Percentiles rank a stretch among this genome's conserved stretches.
phyloP scores from a whole-genome alignment of 2,329 filamentous ascomycete genomes.

The Hymenoscyphus albidus region DNA sequence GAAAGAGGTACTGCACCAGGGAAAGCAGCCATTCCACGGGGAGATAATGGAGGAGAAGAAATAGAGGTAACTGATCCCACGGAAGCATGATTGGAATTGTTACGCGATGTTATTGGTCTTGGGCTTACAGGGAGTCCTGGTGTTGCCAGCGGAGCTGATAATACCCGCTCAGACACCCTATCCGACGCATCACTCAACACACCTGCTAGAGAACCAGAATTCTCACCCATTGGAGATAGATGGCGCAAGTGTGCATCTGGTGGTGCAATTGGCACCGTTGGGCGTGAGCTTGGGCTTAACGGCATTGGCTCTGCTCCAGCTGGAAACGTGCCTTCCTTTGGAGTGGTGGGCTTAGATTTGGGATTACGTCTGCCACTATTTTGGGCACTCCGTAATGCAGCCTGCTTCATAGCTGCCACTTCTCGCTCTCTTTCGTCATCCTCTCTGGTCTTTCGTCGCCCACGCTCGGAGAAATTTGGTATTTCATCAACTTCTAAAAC shows the following conservation, averaged over 20 bases:
- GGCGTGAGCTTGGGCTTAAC: slow-evolving; percentile 41
- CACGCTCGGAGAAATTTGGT: slow-evolving; percentile 54
- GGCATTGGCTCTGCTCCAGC: slow-evolving; percentile 34
- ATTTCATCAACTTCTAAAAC: slow-evolving; percentile 66
- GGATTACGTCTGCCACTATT: slow-evolving; percentile 54
- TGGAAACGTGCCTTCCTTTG: slow-evolving; percentile 38
- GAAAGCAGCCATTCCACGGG: slow-evolving; percentile 44
- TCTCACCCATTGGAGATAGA: slow-evolving; percentile 35
- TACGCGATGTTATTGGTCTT: slow-evolving; percentile 53
- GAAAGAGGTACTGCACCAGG: slow-evolving; percentile 56
- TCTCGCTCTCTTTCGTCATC: slow-evolving; percentile 82
- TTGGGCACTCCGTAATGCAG: slow-evolving; percentile 58
- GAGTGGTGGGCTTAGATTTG: slow-evolving; percentile 39
- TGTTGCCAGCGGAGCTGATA: slow-evolving; percentile 49
- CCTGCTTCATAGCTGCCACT: slow-evolving; percentile 60
- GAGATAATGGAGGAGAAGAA: slow-evolving; percentile 65
- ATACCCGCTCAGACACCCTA: slow-evolving; percentile 29
- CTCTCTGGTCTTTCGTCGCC: slow-evolving; percentile 77
- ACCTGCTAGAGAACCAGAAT: slow-evolving; percentile 49
- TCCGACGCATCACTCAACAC: slow-evolving; percentile 41
- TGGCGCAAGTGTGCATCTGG: slow-evolving; percentile 33
- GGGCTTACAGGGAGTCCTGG: slow-evolving; percentile 59
- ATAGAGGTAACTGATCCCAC: slow-evolving; percentile 34
- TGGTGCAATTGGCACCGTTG: slow-evolving; percentile 32
- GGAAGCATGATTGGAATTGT: slow-evolving; percentile 40